Evolutionary conservation across 441 rosid species (phyloP), one percentile per base, ranked within the genome.

Genomic region (Capsella rubella): DNA sequence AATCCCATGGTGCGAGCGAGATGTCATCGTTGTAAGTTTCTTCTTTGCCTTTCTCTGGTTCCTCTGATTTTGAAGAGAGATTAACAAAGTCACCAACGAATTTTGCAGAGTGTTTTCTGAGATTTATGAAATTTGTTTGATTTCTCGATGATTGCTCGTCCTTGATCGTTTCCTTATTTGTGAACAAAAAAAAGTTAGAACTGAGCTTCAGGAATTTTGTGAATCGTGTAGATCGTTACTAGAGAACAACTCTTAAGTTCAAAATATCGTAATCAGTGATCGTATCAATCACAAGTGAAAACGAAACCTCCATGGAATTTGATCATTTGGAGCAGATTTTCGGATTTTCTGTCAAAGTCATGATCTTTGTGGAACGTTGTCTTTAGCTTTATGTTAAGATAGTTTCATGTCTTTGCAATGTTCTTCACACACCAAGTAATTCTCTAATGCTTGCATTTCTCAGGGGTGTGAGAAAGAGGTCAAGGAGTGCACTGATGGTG

Each of bases 1-100:
- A 79, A 92, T 94, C 84, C 97, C 97, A 4, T 94, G 95, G 96
- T 86, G 87, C 78, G 97, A 92, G 66, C 81, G 87, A 1, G 97
- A 94, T 73, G 81, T 91, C 84, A 83, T 91, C 78, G 55, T 27
- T 31, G 99, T 94, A 79, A 58, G 86, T 72, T 25, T 67, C 45
- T 25, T 12, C 52, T 31, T 6, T 13, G 25, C 25, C 53, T 28
- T 71, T 53, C 14, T 54, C 31, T 27, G 45, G 25, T 2, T 21
- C 32, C 4, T 65, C 7, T 65, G 60, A 31, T 66, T 67, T 28
- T 49, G 8, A 52, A n/a, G n/a, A n/a, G n/a, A n/a, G n/a, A n/a
- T n/a, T n/a, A n/a, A 52, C 43, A 35, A 46, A 55, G 16, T n/a
- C 75, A 21, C 52, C 61, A 52, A 46, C 59, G 73, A 69, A 49